phyloP scores from a whole-genome alignment of 192 early-diverging fungal species.

The Lobosporangium transversale region DNA sequence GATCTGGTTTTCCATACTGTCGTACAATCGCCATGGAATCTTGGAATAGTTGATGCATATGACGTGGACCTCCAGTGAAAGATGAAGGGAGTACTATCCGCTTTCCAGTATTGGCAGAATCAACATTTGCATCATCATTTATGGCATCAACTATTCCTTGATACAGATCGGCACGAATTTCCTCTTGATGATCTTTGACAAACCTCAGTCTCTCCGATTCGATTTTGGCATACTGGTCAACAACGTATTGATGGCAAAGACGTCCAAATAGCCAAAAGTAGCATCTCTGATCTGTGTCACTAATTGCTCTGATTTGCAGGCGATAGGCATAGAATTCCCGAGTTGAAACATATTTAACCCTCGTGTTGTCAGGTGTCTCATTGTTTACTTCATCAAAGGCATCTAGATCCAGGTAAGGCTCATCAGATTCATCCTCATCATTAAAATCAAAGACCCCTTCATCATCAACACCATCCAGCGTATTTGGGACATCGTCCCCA shows the following conservation, averaged over 20 bases:
- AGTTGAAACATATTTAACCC: background rate
- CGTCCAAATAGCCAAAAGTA: slow-evolving; percentile 23
- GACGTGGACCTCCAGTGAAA: slow-evolving; percentile 18
- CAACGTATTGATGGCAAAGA: slow-evolving; percentile 36
- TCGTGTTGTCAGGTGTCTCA: background rate
- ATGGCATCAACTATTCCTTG: slow-evolving; percentile 17
- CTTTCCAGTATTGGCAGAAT: background rate
- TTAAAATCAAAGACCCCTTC: background rate
- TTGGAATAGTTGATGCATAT: slow-evolving; percentile 28
- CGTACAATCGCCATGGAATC: slow-evolving; percentile 36
- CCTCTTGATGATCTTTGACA: slow-evolving; percentile 1
- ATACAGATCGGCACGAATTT: slow-evolving; percentile 9
- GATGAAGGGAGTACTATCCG: background rate
- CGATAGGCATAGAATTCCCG: slow-evolving; percentile 14
- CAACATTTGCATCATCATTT: background rate
- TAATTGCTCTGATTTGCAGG: slow-evolving; percentile 7
- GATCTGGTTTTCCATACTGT: slow-evolving; percentile 41
- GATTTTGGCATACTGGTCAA: slow-evolving; percentile 46
- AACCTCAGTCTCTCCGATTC: slow-evolving; percentile 24
- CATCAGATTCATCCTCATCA: background rate
- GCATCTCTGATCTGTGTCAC: background rate
- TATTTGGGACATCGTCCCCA: background rate
- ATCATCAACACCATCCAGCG: background rate
- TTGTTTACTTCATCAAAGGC: background rate
- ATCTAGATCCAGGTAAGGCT: background rate